A percentile compares a stretch with the other conserved stretches of the same genome.
These are phyloP conservation scores for Mucor mucedo DNA, from an alignment of 371 early-diverging fungal genomes.

Conservation along the genomic window DNA sequence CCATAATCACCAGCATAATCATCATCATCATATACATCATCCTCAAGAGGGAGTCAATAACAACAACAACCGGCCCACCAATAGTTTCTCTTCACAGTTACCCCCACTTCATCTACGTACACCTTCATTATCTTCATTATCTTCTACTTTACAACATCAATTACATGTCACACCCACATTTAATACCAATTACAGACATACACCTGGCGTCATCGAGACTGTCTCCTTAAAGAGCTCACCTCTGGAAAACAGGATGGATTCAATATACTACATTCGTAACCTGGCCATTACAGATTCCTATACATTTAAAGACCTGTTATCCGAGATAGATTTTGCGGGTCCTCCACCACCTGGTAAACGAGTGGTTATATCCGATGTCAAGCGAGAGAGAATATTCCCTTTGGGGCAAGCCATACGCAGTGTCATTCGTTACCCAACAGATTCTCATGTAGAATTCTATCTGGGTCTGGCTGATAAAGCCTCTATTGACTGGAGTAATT, in stretches of 20 bases:
- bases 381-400: slow-evolving; percentile 46
- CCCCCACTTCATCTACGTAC: slow-evolving; percentile 27
- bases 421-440: slow-evolving; percentile 38
- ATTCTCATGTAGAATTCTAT: slow-evolving; percentile 48
- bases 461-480: slow-evolving; percentile 46
- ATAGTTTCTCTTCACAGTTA: slow-evolving; percentile 26
- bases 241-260: not conserved
- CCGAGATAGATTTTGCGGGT: slow-evolving; percentile 48
- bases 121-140: slow-evolving; percentile 16
- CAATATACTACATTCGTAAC: slow-evolving; percentile 48
- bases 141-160: slow-evolving; percentile 19
- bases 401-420: slow-evolving; percentile 51
- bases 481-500: slow-evolving; percentile 50
- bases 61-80: slow-evolving; percentile 18
- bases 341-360: slow-evolving; percentile 53
- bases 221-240: slow-evolving; percentile 43
- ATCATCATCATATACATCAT: not conserved
- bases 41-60: not conserved
- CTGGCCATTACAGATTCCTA: slow-evolving; percentile 55
- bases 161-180: slow-evolving; percentile 16
- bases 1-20: slow-evolving; percentile 22
- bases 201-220: slow-evolving; percentile 39
- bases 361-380: slow-evolving; percentile 47
- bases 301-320: slow-evolving; percentile 52
- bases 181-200: slow-evolving; percentile 7